A percentile compares a stretch with the other conserved stretches of the same genome.
phyloP scores from a whole-genome alignment of 352 stramenopile genomes.

The Phytophthora chlamydospora region DNA sequence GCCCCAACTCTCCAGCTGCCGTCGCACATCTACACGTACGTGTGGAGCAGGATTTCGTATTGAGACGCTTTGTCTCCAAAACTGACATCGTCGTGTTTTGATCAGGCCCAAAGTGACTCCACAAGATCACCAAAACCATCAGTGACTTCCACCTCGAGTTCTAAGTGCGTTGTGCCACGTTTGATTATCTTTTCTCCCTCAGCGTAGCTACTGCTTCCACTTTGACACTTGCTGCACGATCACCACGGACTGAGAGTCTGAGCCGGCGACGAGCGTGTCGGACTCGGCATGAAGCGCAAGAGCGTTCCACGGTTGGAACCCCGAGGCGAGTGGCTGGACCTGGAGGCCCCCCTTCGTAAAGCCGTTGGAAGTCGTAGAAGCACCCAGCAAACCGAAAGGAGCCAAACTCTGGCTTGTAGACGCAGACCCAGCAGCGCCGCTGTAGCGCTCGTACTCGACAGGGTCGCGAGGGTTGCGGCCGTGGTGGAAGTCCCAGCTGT shows the following conservation, averaged over 20 bases:
- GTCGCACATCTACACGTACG: slow-evolving; percentile 52
- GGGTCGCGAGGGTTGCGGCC: slow-evolving; percentile 46
- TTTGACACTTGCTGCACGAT: slow-evolving; percentile 71
- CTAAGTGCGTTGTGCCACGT: slow-evolving; percentile 10
- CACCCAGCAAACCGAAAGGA: slow-evolving; percentile 12
- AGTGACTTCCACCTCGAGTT: neutral
- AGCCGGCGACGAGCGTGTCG: slow-evolving; percentile 76
- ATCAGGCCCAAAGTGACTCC: neutral
- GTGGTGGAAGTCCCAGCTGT: slow-evolving; percentile 79
- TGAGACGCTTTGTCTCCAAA: too few species aligned
- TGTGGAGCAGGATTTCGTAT: neutral
- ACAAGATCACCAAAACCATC: slow-evolving; percentile 5
- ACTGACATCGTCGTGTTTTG: too few species aligned
- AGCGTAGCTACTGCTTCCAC: slow-evolving; percentile 27
- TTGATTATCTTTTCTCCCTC: slow-evolving; percentile 19
- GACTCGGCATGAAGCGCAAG: slow-evolving; percentile 74
- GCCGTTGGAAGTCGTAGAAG: slow-evolving; percentile 12
- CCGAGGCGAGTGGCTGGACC: slow-evolving; percentile 44
- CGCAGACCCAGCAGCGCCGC: slow-evolving; percentile 2
- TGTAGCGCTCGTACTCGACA: slow-evolving; percentile 65
- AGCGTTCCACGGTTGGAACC: slow-evolving; percentile 68
- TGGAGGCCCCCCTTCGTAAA: slow-evolving; percentile 35
- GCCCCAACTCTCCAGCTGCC: slow-evolving; percentile 55
- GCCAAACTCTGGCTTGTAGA: slow-evolving; percentile 15
- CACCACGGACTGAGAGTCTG: slow-evolving; percentile 76